A percentile compares a stretch with the other conserved stretches of the same genome.
Conservation (phyloP, 1,139 yeast species). For the Pichia sp. region DNA sequence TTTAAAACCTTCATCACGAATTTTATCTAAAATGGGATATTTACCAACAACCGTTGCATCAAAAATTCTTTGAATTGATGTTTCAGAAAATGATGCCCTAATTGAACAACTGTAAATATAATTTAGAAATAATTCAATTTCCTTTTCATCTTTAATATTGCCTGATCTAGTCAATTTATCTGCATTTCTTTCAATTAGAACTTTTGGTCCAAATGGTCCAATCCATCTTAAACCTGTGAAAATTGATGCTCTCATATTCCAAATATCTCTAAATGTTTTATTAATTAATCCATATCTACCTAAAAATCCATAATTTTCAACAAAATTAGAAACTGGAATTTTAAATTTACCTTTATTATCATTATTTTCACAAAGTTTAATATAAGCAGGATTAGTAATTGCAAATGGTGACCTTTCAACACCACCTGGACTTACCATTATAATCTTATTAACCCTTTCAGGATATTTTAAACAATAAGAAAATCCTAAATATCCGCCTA, state of each 20-base stretch:
- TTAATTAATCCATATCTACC: slow-evolving; percentile 42
- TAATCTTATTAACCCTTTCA: slow-evolving; percentile 51
- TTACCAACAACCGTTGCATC: slow-evolving; percentile 60
- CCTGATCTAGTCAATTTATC: slow-evolving; percentile 42
- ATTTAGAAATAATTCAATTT: slow-evolving; percentile 39
- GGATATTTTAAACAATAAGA: slow-evolving; percentile 77
- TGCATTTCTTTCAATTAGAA: slow-evolving; percentile 38
- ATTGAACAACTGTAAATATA: slow-evolving; percentile 35
- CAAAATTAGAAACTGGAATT: slow-evolving; percentile 22
- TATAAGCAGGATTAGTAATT: slow-evolving; percentile 38
- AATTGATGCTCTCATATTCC: slow-evolving; percentile 38
- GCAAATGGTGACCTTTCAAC: slow-evolving; percentile 70
- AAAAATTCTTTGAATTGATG: slow-evolving; percentile 44
- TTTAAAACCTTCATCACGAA: slow-evolving; percentile 27
- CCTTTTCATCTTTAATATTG: slow-evolving; percentile 36
- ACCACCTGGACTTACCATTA: slow-evolving; percentile 86
- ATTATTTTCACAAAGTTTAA: slow-evolving; percentile 1
- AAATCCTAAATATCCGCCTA: slow-evolving; percentile 84
- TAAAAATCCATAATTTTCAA: slow-evolving; percentile 32
- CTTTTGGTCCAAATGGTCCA: slow-evolving; percentile 49
- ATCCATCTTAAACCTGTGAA: slow-evolving; percentile 39
- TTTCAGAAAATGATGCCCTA: slow-evolving; percentile 45
- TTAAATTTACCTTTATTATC: slow-evolving; percentile 8
- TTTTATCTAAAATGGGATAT: slow-evolving; percentile 66
- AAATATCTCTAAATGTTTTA: slow-evolving; percentile 33